Percentiles rank a stretch among this genome's conserved stretches.
phyloP scores from a whole-genome alignment of 306 rosid species.

The Medicago ruthenica region DNA sequence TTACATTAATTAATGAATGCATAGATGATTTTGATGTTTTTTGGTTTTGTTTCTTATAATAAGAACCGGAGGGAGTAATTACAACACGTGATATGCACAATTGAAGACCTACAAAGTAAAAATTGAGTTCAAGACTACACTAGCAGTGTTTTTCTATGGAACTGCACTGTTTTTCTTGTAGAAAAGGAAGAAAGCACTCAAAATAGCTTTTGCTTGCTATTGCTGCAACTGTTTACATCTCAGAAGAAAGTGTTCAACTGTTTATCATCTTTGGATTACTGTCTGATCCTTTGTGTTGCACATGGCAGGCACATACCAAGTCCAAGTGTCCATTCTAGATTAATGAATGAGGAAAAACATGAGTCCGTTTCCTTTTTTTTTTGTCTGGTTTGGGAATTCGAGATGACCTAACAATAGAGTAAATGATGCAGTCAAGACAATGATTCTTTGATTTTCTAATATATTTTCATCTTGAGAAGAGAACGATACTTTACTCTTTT shows the following conservation, averaged over 20 bases:
- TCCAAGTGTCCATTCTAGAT: slow-evolving; percentile 21
- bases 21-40: too few relatives aligned
- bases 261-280: not conserved
- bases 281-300: not conserved
- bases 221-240: not conserved
- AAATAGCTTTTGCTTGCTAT: not conserved
- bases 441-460: too few relatives aligned
- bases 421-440: slow-evolving; percentile 9
- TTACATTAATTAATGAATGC: too few relatives aligned
- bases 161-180: not conserved
- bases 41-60: too few relatives aligned
- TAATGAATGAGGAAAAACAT: not conserved
- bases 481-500: not conserved
- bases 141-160: too few relatives aligned
- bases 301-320: not conserved
- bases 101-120: too few relatives aligned
- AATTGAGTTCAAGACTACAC: too few relatives aligned
- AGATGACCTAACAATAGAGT: not conserved
- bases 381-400: not conserved
- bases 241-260: not conserved
- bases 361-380: not conserved
- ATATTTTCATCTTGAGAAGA: not conserved
- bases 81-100: too few relatives aligned
- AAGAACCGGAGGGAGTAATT: too few relatives aligned
- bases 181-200: not conserved